These are phyloP conservation scores for Alternaria ventricosa DNA, from an alignment of 2,329 filamentous ascomycete species.

Conservation along the genomic window DNA sequence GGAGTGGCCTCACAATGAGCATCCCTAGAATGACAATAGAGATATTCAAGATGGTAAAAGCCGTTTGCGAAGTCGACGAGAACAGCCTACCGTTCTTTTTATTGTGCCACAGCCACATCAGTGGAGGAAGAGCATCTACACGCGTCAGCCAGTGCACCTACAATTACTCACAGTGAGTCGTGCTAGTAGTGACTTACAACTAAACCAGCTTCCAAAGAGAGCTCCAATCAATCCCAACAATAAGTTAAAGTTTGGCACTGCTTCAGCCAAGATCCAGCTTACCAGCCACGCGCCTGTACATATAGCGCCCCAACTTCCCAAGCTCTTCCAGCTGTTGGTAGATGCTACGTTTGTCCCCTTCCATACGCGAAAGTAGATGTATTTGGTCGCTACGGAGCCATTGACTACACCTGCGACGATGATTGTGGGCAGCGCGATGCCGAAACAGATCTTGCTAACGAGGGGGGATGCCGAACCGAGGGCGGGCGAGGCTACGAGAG, in stretches of 20 bases:
- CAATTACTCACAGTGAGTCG: not conserved
- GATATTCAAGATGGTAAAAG: constrained; percentile 54
- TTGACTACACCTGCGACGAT: constrained; percentile 75
- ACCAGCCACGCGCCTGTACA: constrained; percentile 63
- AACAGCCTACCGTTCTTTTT: constrained; percentile 46
- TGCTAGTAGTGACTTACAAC: constrained; percentile 48
- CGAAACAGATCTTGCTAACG: constrained; percentile 70
- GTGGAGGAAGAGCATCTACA: constrained; percentile 50
- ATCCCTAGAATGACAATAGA: constrained; percentile 49
- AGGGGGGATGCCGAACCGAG: constrained; percentile 65
- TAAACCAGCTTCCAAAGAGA: constrained; percentile 73
- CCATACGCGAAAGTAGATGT: constrained; percentile 70
- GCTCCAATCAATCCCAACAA: constrained; percentile 67
- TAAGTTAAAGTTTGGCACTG: constrained; percentile 72
- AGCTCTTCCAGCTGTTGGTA: constrained; percentile 28
- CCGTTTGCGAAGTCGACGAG: constrained; percentile 50
- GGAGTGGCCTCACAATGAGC: constrained; percentile 30
- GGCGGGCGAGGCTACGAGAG: constrained; percentile 68
- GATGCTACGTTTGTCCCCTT: constrained; percentile 58
- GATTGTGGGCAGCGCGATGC: constrained; percentile 73
- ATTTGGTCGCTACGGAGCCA: constrained; percentile 70
- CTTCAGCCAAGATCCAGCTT: constrained; percentile 72
- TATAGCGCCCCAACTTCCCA: constrained; percentile 64
- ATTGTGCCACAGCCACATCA: constrained; percentile 59
- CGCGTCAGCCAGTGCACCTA: not conserved